Percentiles rank a stretch among this genome's conserved stretches.
Conservation (phyloP, 768 basidiomycete species). For the Pleurotus cornucopiae region DNA sequence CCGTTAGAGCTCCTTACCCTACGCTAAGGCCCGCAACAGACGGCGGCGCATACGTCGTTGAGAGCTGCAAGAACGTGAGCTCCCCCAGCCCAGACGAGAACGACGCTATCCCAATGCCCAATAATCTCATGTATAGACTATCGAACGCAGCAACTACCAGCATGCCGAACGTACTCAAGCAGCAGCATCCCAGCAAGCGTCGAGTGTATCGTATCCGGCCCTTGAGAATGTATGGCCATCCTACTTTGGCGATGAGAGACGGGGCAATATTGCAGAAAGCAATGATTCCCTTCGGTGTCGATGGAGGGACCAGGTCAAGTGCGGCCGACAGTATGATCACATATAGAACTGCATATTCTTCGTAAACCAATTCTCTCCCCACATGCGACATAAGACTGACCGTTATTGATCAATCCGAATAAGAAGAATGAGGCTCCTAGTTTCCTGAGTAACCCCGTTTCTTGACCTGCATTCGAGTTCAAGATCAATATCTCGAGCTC, state of each 20-base stretch:
- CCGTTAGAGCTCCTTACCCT: constrained; percentile 45
- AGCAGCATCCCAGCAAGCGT: constrained; percentile 71
- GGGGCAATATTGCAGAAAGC: constrained; percentile 95
- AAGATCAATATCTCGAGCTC: too few species aligned
- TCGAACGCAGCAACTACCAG: constrained; percentile 80
- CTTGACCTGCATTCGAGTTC: not conserved
- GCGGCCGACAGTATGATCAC: constrained; percentile 97
- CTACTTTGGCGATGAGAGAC: constrained; percentile 79
- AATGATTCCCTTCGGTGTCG: constrained; percentile 92
- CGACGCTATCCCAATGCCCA: constrained; percentile 79
- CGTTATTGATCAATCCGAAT: constrained; percentile 92
- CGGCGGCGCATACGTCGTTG: constrained; percentile 68
- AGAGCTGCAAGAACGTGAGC: constrained; percentile 91
- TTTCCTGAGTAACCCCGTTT: constrained; percentile 28
- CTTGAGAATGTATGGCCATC: constrained; percentile 87
- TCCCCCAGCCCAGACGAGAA: constrained; percentile 93
- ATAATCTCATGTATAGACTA: constrained; percentile 58
- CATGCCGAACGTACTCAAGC: constrained; percentile 80
- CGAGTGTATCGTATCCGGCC: constrained; percentile 80
- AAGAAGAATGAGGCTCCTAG: constrained; percentile 75
- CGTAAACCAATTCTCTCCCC: constrained; percentile 6
- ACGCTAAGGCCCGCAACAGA: constrained; percentile 76
- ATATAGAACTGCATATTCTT: constrained; percentile 66
- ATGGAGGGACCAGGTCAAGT: constrained; percentile 86
- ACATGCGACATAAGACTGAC: constrained; percentile 28